Conservation (phyloP, 305 asterid genomes). For the Fraxinus baroniana region DNA sequence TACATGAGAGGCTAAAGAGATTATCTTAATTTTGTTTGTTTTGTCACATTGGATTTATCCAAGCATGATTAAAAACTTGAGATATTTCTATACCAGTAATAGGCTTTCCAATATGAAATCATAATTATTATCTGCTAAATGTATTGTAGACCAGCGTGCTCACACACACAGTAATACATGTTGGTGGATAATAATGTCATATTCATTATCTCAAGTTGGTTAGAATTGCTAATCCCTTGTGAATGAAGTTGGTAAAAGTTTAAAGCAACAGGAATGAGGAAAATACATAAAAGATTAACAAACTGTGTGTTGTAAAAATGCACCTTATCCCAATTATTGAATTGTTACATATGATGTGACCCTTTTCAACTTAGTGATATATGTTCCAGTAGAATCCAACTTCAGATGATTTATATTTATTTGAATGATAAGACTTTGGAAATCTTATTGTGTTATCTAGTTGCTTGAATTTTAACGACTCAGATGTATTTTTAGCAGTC, state of each 20-base stretch:
- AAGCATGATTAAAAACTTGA: neutral
- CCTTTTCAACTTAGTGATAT: neutral
- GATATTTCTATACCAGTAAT: neutral
- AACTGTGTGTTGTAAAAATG: neutral
- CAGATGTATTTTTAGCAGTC: neutral
- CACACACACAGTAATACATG: neutral
- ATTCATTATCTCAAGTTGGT: neutral
- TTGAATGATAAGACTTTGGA: slow-evolving; percentile 1
- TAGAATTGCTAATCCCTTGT: neutral
- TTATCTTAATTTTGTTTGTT: neutral
- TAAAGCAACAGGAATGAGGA: neutral
- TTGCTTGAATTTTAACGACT: neutral
- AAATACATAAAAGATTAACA: neutral
- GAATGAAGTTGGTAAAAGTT: slow-evolving; percentile 4
- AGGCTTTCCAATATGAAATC: neutral
- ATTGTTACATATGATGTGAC: slow-evolving; percentile 1
- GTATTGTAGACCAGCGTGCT: neutral
- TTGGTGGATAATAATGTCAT: neutral
- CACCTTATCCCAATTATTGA: neutral
- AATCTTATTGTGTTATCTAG: neutral
- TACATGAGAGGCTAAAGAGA: neutral
- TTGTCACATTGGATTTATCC: neutral
- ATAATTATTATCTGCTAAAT: neutral
- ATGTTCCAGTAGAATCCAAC: slow-evolving; percentile 9
- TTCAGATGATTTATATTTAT: neutral